Base-by-base conservation (phyloP, 768 basidiomycete genomes). In the Inosperma sp. region DNA sequence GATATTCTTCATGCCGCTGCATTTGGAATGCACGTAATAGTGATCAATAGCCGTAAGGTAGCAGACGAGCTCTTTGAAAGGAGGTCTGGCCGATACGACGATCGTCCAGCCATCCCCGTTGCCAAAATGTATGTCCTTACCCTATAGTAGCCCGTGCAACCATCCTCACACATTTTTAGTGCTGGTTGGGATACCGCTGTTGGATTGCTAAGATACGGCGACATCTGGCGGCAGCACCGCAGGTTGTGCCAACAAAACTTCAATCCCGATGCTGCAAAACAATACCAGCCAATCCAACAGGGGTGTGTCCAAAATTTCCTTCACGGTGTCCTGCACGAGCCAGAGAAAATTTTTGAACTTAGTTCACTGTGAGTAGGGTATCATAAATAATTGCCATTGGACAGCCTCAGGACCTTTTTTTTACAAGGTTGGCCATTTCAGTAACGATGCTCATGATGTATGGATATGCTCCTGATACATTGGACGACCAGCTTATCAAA, bases 31-130 rank as follows among this genome's bases (percentile, higher is more conserved):
- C 61, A 62, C 41, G 25, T 62, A 9, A 34, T 67, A n/a, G 25
- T 67, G 13, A 46, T 65, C 29, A 66, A 67, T 45, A 51, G 55
- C 3, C 26, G 49, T n/a, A 52, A 67, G 40, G 56, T 55, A 19
- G 54, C 46, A 10, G 40, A 27, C 19, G 29, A 36, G n/a, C 26
- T 58, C 3, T 59, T 78, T 9, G 76, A 78, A 56, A 76, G 74
- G 48, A 67, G 72, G n/a, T 72, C 73, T 0, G 64, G 70, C 2
- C 70, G 71, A n/a, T 77, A 76, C 44, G 73, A 74, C 12, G 72
- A 70, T 48, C 67, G 76, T 4, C 77, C 75, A 17, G 66, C 68
- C 10, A 42, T n/a, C 9, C 50, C 50, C 16, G 48, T 52, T 14
- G 14, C 36, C 8, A 49, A 33, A 13, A 25, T 54, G 53, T 54